Conservation (phyloP, 2,329 filamentous ascomycete genomes). For the Shiraia bambusicola region DNA sequence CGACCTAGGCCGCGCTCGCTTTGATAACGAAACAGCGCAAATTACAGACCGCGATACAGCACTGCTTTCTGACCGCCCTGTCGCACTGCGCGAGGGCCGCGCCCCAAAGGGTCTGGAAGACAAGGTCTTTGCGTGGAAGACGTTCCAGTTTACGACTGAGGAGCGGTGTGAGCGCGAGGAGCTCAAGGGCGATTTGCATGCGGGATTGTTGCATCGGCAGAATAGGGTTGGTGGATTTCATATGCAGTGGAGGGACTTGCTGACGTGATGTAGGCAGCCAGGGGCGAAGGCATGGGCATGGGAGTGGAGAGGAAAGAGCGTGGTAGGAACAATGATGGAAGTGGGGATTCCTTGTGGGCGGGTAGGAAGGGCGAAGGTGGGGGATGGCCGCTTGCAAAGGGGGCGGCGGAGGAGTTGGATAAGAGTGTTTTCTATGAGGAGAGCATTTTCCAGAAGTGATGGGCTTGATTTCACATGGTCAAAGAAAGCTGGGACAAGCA, state of each 20-base stretch:
- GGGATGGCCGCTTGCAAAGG: slow-evolving; percentile 31
- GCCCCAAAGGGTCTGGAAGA: slow-evolving; percentile 29
- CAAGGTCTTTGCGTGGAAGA: slow-evolving; percentile 34
- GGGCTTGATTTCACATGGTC: not conserved
- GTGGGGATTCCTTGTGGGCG: slow-evolving; percentile 19
- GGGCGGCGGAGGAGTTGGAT: slow-evolving; percentile 30
- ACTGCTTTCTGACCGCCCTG: slow-evolving; percentile 12
- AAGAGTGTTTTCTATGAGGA: slow-evolving; percentile 34
- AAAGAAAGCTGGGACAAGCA: no score
- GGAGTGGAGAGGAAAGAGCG: slow-evolving; percentile 2
- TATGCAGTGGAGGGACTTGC: slow-evolving; percentile 1
- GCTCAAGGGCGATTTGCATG: slow-evolving; percentile 39
- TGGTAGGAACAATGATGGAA: slow-evolving; percentile 1
- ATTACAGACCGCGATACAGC: slow-evolving; percentile 31
- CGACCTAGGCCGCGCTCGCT: slow-evolving; percentile 33
- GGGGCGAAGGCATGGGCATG: slow-evolving; percentile 4
- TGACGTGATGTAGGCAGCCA: slow-evolving; percentile 1
- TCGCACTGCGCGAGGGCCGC: slow-evolving; percentile 23
- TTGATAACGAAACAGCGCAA: slow-evolving; percentile 35
- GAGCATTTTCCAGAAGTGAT: slow-evolving; percentile 18
- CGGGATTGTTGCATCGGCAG: slow-evolving; percentile 36
- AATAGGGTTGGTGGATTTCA: slow-evolving; percentile 19
- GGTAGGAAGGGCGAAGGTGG: slow-evolving; percentile 21
- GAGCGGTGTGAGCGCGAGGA: slow-evolving; percentile 31
- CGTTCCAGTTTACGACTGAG: slow-evolving; percentile 27